Evolutionary conservation across 352 stramenopile species (phyloP), one percentile per base, ranked within the genome.

Genomic region (Lagenidium giganteum): DNA sequence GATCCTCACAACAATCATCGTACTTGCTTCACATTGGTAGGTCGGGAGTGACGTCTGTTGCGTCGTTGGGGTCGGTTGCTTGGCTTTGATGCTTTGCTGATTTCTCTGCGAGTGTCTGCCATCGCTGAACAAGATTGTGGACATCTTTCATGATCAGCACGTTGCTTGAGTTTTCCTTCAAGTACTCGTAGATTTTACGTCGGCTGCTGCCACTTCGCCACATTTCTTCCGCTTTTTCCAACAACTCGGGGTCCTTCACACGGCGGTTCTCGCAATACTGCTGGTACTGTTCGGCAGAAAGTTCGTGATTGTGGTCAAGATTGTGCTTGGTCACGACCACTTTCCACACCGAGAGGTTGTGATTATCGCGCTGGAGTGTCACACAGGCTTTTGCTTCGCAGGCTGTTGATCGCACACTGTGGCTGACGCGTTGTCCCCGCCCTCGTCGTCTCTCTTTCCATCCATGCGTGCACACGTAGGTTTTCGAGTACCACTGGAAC

Each of bases 401-500:
- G 18, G 70, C 64, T 0, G 77, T 86, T 1, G 77, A 81, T 2
- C 77, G 77, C 22, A 85, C 47, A 18, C 54, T 83, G 56, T 90
- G 77, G 33, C 77, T 81, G 32, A 86, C 57, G 8, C 77, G 77
- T 35, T 90, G 76, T 1, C 77, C 77, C 38, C 65, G 79, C 21
- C 77, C 77, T 14, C 77, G 72, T 28, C 74, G 77, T 7, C 77
- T 69, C 37, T 73, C 65, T 36, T 90, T 87, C 77, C 74, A 87
- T 1, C 77, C 77, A 38, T 90, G 74, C 3, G 77, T 90, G 37
- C 77, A 90, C 18, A 90, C 46, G 29, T 83, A 87, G 2, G 77
- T 90, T 51, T 90, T 90, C 8, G 74, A 85, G 41, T 90, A 90
- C 74, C 74, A 90, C 38, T 85, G 64, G 23, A 67, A 86, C 12